Conservation (phyloP, 2,329 filamentous ascomycete species). For the Geosmithia flava region DNA sequence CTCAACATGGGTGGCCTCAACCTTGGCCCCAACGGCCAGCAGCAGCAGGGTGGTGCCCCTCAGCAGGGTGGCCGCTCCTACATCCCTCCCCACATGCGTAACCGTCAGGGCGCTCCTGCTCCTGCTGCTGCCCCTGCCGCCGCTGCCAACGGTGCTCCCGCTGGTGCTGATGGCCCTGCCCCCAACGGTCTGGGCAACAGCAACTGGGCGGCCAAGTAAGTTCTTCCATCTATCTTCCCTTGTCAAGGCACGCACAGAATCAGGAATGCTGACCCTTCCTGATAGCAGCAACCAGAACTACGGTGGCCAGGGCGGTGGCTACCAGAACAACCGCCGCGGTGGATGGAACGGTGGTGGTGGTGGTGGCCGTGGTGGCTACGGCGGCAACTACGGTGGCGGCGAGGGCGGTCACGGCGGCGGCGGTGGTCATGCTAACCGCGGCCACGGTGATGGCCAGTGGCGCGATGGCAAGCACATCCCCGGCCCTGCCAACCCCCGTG, state of each 20-base stretch:
- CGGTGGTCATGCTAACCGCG: constrained; percentile 47
- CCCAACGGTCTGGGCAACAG: constrained; percentile 46
- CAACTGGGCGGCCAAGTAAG: constrained; percentile 54
- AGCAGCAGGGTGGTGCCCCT: constrained; percentile 10
- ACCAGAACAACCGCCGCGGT: constrained; percentile 17
- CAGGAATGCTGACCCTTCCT: constrained; percentile 7
- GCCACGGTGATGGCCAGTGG: constrained; percentile 94
- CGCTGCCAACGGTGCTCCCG: constrained; percentile 7
- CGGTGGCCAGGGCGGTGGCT: constrained; percentile 15
- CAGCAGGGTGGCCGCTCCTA: constrained; percentile 53
- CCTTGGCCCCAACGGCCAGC: constrained; percentile 35
- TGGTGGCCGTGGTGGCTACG: constrained; percentile 21
- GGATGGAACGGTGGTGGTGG: constrained; percentile 13
- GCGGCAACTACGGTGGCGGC: constrained; percentile 23
- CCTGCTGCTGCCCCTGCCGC: constrained; percentile 7
- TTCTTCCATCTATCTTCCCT: constrained; percentile 5
- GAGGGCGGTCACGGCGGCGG: constrained; percentile 31
- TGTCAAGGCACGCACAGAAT: neutral
- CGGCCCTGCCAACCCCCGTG: constrained; percentile 73
- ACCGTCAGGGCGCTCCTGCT: constrained; percentile 30
- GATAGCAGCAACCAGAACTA: constrained; percentile 11
- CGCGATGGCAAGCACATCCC: constrained; percentile 92
- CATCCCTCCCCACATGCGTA: constrained; percentile 76
- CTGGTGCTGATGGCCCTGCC: constrained; percentile 6
- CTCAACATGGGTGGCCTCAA: constrained; percentile 70